Conservation (phyloP, 1,139 yeast genomes). For the Saccharomycopsis hybrid region DNA sequence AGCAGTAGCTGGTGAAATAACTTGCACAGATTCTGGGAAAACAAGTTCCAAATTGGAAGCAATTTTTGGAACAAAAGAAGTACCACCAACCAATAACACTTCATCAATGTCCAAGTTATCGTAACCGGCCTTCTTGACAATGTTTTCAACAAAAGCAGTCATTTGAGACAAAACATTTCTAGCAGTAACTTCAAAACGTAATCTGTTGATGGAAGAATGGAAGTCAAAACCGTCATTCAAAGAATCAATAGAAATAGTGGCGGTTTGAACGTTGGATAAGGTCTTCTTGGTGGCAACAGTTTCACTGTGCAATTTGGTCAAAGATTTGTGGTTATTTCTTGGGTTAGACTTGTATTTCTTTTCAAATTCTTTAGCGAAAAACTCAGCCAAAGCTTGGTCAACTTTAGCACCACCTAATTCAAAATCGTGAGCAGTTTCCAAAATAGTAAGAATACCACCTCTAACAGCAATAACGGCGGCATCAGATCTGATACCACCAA, state of each 20-base stretch:
- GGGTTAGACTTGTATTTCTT: slow-evolving; percentile 83
- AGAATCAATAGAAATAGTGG: slow-evolving; percentile 92
- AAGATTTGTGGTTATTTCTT: slow-evolving; percentile 70
- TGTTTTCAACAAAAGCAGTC: slow-evolving; percentile 67
- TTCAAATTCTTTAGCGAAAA: slow-evolving; percentile 88
- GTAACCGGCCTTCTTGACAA: slow-evolving; percentile 74
- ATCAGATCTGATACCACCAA: slow-evolving; percentile 95
- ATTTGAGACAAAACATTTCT: slow-evolving; percentile 73
- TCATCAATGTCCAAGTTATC: slow-evolving; percentile 86
- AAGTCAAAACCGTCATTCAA: slow-evolving; percentile 91
- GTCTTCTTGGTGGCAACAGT: slow-evolving; percentile 86
- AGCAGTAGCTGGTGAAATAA: slow-evolving; percentile 75
- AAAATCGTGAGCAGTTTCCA: slow-evolving; percentile 79
- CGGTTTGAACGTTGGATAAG: slow-evolving; percentile 79
- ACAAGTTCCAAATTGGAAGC: slow-evolving; percentile 65
- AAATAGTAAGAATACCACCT: slow-evolving; percentile 86
- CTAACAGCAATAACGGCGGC: slow-evolving; percentile 91
- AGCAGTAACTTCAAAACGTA: slow-evolving; percentile 85
- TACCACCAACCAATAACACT: slow-evolving; percentile 90
- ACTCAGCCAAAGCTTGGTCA: slow-evolving; percentile 75
- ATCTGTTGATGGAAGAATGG: slow-evolving; percentile 88
- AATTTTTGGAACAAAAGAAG: slow-evolving; percentile 87
- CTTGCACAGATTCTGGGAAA: slow-evolving; percentile 75
- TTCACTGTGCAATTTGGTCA: slow-evolving; percentile 84
- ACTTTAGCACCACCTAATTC: slow-evolving; percentile 84